Evolutionary conservation across 305 asterid genomes (phyloP), one percentile per base, ranked within the genome.

Genomic region (Nicotiana rustica): DNA sequence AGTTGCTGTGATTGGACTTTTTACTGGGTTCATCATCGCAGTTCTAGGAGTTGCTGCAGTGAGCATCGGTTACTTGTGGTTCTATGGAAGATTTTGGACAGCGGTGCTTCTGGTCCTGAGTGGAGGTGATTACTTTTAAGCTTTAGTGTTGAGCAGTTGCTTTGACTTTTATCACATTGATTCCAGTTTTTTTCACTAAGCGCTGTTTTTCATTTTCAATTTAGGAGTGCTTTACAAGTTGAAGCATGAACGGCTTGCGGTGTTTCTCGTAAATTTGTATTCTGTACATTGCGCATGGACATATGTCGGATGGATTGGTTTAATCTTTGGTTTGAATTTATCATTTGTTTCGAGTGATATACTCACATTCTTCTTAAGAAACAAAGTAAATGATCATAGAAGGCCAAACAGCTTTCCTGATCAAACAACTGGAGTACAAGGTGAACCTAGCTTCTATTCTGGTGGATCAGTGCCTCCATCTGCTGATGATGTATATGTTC

Each of bases 11-110:
- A 86, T 86, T 68, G 97, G 97, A 87, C 88, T 90, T 52, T 85
- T 94, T 85, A 56, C 92, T 57, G 98, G 98, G 79, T 85, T 96
- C 88, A 86, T 90, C 6, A 87, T 92, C 19, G 88, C 91, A 82
- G 62, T 87, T 89, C 81, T 93, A 68, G 85, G 93, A 78, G 82
- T 89, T 73, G 88, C 87, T 78, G 65, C 91, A 83, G 59, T 86
- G 69, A 96, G 92, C 41, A 60, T 87, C 36, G 68, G 85, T 77
- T 89, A 92, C 82, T 84, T 94, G 59, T 94, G 98, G 98, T 68
- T 92, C 62, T 94, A 92, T 83, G 97, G 98, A 82, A 95, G 97
- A 92, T 92, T 96, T 89, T 96, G 98, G 98, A 90, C 90, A 56
- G 95, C 97, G 33, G 87, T 90, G 77, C 83, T 90, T 61, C 56